Evolutionary conservation across 2,329 filamentous ascomycete species (phyloP).

Genomic region (Sporothrix dimorphospora): DNA sequence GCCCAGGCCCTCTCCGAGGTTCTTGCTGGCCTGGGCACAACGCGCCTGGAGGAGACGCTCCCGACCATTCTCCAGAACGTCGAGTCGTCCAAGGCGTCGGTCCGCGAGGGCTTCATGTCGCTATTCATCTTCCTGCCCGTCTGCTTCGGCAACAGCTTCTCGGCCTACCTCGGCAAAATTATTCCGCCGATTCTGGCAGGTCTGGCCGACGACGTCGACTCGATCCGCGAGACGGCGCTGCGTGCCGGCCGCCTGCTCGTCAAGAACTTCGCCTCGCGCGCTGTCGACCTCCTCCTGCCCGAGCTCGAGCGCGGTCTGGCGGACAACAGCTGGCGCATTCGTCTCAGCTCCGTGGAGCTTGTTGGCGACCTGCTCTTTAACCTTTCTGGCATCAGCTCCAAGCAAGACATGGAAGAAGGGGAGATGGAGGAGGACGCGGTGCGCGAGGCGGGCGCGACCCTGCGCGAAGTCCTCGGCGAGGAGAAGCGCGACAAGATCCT

Average conservation of each 20-base stretch:
- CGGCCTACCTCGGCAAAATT: conserved; percentile 91
- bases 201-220: conserved; percentile 92
- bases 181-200: conserved; percentile 94
- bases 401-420: conserved; percentile 65
- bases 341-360: conserved; percentile 95
- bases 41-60: conserved; percentile 89
- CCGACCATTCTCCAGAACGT: conserved; percentile 97
- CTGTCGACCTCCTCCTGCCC: conserved; percentile 90
- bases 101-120: conserved; percentile 98
- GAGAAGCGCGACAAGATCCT: conserved; percentile 97
- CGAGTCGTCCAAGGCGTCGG: conserved; percentile 82
- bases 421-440: conserved; percentile 77
- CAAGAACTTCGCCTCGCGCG: conserved; percentile 96
- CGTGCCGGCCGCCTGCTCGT: conserved; percentile 91
- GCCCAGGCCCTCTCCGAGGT: conserved; percentile 97
- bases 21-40: conserved; percentile 88
- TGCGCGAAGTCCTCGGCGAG: conserved; percentile 90
- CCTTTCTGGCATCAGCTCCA: conserved; percentile 87
- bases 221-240: conserved; percentile 94
- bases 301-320: conserved; percentile 94
- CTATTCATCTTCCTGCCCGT: conserved; percentile 98
- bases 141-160: conserved; percentile 98
- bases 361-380: conserved; percentile 98
- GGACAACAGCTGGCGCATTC: conserved; percentile 97
- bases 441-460: conserved; percentile 86